Conservation (phyloP, 1,139 yeast species). For the Blastobotrys arbuscula region DNA sequence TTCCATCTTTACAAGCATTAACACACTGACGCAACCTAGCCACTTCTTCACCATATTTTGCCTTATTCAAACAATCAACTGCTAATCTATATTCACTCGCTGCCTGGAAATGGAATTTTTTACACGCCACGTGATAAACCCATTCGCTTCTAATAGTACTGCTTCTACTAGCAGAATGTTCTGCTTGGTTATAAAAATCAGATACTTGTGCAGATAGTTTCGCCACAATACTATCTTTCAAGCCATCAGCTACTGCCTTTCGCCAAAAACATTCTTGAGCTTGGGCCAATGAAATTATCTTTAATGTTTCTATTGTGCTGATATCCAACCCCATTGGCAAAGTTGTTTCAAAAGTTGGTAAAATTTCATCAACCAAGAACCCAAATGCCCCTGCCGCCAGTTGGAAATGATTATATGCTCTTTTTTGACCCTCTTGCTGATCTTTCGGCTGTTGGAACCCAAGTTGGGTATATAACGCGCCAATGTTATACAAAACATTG, state of each 20-base stretch:
- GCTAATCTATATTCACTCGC: slow-evolving; percentile 66
- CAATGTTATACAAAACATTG: slow-evolving; percentile 65
- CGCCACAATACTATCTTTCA: slow-evolving; percentile 59
- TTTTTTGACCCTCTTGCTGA: slow-evolving; percentile 53
- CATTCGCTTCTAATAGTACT: slow-evolving; percentile 56
- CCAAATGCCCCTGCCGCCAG: slow-evolving; percentile 65
- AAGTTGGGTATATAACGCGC: slow-evolving; percentile 53
- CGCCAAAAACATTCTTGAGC: slow-evolving; percentile 88
- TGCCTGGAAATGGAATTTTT: slow-evolving; percentile 58
- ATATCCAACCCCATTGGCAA: slow-evolving; percentile 43
- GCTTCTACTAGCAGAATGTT: slow-evolving; percentile 43
- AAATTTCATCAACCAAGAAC: slow-evolving; percentile 32
- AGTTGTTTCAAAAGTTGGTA: slow-evolving; percentile 24
- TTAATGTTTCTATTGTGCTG: slow-evolving; percentile 41
- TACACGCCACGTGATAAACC: slow-evolving; percentile 55
- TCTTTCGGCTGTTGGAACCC: slow-evolving; percentile 39
- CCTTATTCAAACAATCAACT: slow-evolving; percentile 41
- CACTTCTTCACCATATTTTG: slow-evolving; percentile 66
- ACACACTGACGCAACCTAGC: slow-evolving; percentile 48
- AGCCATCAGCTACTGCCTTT: slow-evolving; percentile 52
- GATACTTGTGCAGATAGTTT: slow-evolving; percentile 61
- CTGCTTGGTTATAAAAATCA: slow-evolving; percentile 48
- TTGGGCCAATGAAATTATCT: slow-evolving; percentile 63
- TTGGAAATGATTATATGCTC: slow-evolving; percentile 58
- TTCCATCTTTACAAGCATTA: slow-evolving; percentile 36